Conservation (phyloP, 176 grass and related monocot genomes). For the Oryza longistaminata region DNA sequence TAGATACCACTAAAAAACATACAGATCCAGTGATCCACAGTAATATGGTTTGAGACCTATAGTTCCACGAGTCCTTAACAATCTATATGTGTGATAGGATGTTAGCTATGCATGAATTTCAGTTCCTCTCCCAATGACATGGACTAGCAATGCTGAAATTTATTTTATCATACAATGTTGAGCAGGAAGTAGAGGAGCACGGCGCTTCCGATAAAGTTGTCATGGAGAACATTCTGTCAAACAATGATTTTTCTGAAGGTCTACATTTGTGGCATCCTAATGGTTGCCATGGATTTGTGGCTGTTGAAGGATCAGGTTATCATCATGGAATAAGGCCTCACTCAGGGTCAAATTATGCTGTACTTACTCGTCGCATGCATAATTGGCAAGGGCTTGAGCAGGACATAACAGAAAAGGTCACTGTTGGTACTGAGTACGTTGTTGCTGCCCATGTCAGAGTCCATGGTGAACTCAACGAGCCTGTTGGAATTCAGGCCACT, state of each 20-base stretch:
- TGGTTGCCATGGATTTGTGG: constrained; percentile 71
- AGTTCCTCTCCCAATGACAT: not conserved
- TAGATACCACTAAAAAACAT: not conserved
- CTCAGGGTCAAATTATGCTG: constrained; percentile 74
- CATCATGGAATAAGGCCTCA: constrained; percentile 69
- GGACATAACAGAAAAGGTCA: constrained; percentile 68
- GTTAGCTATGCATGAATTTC: not conserved
- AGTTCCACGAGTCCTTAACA: not conserved
- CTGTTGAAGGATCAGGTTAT: constrained; percentile 61
- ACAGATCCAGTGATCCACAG: not conserved
- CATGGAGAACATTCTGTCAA: constrained; percentile 79
- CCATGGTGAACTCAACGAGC: constrained; percentile 55
- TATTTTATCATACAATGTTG: constrained; percentile 17
- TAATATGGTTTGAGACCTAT: not conserved
- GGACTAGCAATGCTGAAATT: not conserved
- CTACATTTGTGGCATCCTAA: constrained; percentile 72
- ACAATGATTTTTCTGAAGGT: constrained; percentile 84
- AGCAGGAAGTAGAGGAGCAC: constrained; percentile 46
- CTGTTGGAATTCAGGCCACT: constrained; percentile 58
- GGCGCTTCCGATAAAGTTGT: constrained; percentile 29
- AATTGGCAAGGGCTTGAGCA: constrained; percentile 94
- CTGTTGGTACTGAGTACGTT: constrained; percentile 59
- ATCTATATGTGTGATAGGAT: not conserved
- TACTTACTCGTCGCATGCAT: constrained; percentile 71
- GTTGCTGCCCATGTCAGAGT: constrained; percentile 68